These are phyloP conservation scores for Uncinocarpus reesii DNA, from an alignment of 2,329 filamentous ascomycete genomes.

Conservation along the genomic window DNA sequence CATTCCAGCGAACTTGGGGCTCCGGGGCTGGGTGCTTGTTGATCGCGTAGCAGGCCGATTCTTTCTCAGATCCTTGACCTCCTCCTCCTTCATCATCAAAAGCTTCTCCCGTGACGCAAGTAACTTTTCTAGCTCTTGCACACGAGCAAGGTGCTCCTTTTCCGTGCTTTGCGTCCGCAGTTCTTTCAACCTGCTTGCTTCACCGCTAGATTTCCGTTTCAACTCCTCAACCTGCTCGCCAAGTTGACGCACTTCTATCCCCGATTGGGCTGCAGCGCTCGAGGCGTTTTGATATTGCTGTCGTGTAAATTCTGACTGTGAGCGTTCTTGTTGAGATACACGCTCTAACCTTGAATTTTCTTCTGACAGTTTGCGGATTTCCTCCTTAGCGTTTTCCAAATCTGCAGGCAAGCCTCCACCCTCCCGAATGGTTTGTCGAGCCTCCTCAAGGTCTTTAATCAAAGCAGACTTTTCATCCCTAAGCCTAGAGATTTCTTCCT, in stretches of 20 bases:
- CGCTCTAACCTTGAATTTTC: conserved; percentile 29
- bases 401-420: conserved; percentile 34
- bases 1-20: conserved; percentile 30
- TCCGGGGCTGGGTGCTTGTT: conserved; percentile 36
- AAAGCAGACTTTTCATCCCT: conserved; percentile 34
- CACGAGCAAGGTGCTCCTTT: conserved; percentile 28
- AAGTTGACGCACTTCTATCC: conserved; percentile 30
- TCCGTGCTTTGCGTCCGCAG: conserved; percentile 29
- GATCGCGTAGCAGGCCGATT: conserved; percentile 36
- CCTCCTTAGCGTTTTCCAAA: conserved; percentile 33
- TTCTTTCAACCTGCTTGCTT: conserved; percentile 31
- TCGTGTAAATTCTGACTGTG: conserved; percentile 38
- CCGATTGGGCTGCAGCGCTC: conserved; percentile 34
- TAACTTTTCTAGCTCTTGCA: conserved; percentile 31
- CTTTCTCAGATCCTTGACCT: conserved; percentile 36
- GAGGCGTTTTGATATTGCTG: conserved; percentile 41
- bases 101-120: conserved; percentile 31
- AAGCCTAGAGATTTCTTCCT: conserved; percentile 31
- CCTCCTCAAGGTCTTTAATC: conserved; percentile 31
- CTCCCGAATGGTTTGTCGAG: conserved; percentile 32
- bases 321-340: conserved; percentile 33
- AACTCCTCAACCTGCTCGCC: conserved; percentile 31
- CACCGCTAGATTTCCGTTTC: conserved; percentile 29
- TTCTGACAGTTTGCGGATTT: conserved; percentile 30
- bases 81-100: conserved; percentile 36